Base-by-base conservation (phyloP, 129 eudicot species). In the Lactuca sativa region DNA sequence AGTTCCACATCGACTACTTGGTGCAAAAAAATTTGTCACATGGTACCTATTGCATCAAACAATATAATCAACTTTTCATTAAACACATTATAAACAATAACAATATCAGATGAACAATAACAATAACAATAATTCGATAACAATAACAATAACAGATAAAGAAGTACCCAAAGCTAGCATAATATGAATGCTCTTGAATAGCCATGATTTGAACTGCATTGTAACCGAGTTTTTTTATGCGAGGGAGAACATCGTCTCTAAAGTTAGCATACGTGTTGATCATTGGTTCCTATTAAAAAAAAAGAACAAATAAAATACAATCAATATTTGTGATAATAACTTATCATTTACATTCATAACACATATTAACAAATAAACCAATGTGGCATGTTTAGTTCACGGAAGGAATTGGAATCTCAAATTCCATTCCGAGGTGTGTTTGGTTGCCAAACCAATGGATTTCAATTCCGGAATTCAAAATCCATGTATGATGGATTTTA, bases 161-260 rank as follows among this genome's bases (percentile, higher is more conserved):
- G 36, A 43, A 61, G 68, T 85, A 90, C 99, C 99, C 99, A 54
- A 95, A 95, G 62, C 99, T 90, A 62, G 97, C 97, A 70, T 95
- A 95, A 74, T 95, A 95, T 6, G 99, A 90, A 82, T 95, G 99
- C 74, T 95, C 99, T 77, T 95, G 99, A 77, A 95, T 95, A 53
- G 99, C 99, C 99, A 95, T 95, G 72, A 95, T 77, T 71, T 95
- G 99, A 77, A 95, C 99, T 61, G 99, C 97, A 82, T 95, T 95
- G 76, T 95, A 95, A 67, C 99, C 99, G 64, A 95, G 96, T 67
- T 17, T 87, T 81, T 90, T 95, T 10, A 95, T 95, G 44, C 97
- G 97, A 64, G 99, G 97, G 36, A 95, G 95, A 66, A 95, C 93
- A 21, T 90, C 96, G 74, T 95, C 99, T 87, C 97, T 82, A 59